Evolutionary conservation across 2,329 filamentous ascomycete species (phyloP).

Genomic region (Orbilia quercus): DNA sequence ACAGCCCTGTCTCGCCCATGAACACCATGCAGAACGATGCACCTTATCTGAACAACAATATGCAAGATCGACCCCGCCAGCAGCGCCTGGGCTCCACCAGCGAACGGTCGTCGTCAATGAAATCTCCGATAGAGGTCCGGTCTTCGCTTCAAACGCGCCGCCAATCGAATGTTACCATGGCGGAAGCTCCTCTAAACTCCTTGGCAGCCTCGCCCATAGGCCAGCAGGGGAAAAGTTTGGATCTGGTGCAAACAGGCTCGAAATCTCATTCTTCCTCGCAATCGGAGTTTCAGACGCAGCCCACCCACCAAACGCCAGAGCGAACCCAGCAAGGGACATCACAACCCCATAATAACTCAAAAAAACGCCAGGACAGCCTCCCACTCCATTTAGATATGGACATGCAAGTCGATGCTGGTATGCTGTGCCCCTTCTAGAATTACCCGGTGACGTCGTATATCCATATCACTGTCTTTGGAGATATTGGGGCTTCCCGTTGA

Average conservation of each 20-base stretch:
- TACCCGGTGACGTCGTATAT: background rate
- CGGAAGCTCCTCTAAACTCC: conserved; percentile 21
- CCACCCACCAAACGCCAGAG: conserved; percentile 25
- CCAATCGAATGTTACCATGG: conserved; percentile 16
- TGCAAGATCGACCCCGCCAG: conserved; percentile 7
- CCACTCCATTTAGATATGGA: conserved; percentile 51
- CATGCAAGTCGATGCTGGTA: conserved; percentile 53
- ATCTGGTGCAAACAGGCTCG: conserved; percentile 20
- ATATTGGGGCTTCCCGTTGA: background rate
- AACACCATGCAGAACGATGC: conserved; percentile 12
- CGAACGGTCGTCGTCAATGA: conserved; percentile 18
- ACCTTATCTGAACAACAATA: conserved; percentile 3
- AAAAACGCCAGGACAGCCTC: conserved; percentile 49
- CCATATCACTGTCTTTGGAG: background rate
- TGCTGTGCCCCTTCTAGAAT: background rate
- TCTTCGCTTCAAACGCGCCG: conserved; percentile 13
- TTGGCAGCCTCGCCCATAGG: conserved; percentile 38
- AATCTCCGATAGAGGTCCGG: conserved; percentile 27
- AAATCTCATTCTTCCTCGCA: conserved; percentile 47
- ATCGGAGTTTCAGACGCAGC: conserved; percentile 35
- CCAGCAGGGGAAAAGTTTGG: conserved; percentile 30
- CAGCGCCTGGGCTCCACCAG: conserved; percentile 16
- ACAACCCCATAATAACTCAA: conserved; percentile 20
- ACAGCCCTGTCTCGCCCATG: conserved; percentile 38
- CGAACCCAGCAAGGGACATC: conserved; percentile 16